Percentiles rank a stretch among this genome's conserved stretches.
Conservation (phyloP, 2,329 filamentous ascomycete genomes). For the Microsporum audouinii region DNA sequence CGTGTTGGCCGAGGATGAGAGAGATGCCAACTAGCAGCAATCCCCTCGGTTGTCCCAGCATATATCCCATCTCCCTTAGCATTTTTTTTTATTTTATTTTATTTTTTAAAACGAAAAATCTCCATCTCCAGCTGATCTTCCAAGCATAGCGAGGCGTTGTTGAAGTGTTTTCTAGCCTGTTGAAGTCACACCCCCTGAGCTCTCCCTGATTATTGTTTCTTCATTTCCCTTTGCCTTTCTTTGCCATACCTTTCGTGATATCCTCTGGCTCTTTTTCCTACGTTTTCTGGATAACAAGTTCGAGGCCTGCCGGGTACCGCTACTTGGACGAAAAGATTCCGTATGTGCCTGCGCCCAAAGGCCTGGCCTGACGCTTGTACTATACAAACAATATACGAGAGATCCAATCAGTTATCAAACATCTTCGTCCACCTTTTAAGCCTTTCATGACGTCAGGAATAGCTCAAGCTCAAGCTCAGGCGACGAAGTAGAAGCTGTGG, state of each 20-base stretch:
- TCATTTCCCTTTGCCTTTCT: background rate
- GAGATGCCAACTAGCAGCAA: conserved; percentile 6
- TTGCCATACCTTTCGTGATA: no score
- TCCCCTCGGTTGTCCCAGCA: no score
- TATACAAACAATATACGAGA: background rate
- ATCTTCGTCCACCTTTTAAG: background rate
- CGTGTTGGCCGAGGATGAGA: conserved; percentile 27
- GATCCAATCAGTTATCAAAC: background rate
- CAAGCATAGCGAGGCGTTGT: conserved; percentile 13
- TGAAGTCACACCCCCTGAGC: background rate
- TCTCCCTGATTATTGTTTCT: background rate
- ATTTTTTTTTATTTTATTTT: no score
- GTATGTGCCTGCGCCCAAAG: background rate
- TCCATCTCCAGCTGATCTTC: background rate
- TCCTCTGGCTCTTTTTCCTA: no score
- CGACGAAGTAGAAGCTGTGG: background rate
- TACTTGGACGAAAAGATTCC: no score
- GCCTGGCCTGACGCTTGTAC: background rate
- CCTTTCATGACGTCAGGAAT: background rate
- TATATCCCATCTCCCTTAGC: no score
- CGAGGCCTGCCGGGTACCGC: no score
- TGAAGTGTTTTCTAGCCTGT: background rate
- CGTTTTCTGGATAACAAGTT: no score
- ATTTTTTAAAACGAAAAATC: no score
- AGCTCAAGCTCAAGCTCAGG: no score